phyloP scores from a whole-genome alignment of 176 grass and related monocot genomes.

The Musa troglodytarum region DNA sequence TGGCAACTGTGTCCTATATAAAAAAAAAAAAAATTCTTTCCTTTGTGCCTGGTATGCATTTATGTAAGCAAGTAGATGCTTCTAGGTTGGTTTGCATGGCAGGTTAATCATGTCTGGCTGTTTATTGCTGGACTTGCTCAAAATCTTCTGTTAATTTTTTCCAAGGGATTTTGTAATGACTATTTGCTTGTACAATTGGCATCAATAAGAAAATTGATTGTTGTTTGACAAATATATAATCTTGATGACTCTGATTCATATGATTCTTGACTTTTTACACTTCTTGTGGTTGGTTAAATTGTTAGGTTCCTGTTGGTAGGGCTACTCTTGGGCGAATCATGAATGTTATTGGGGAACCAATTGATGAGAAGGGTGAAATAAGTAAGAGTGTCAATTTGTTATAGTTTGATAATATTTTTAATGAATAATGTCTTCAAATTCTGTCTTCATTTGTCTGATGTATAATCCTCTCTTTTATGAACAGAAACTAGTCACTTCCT shows the following conservation, averaged over 20 bases:
- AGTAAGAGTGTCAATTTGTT: slow-evolving; percentile 3
- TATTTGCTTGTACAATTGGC: not conserved
- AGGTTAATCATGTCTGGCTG: not conserved
- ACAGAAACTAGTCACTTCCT: slow-evolving; percentile 16
- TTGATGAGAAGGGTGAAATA: slow-evolving; percentile 18
- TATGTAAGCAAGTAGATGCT: not conserved
- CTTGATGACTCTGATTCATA: not conserved
- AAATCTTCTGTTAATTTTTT: not conserved
- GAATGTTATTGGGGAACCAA: slow-evolving; percentile 20
- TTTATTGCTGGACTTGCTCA: not conserved
- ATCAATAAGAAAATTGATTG: not conserved
- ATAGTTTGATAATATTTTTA: not conserved
- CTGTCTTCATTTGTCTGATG: no score
- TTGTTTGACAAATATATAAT: not conserved
- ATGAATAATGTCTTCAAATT: not conserved
- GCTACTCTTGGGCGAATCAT: slow-evolving; percentile 14
- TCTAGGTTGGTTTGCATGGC: not conserved
- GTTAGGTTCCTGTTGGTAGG: slow-evolving; percentile 16
- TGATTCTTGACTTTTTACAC: not conserved
- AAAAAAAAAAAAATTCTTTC: not conserved
- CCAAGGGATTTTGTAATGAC: not conserved
- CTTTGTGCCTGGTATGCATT: not conserved
- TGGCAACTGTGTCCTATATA: not conserved
- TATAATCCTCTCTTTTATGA: not conserved
- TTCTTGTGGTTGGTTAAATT: not conserved